A percentile compares a stretch with the other conserved stretches of the same genome.
phyloP scores from a whole-genome alignment of 176 grass and related monocot genomes.

The Tillandsia leiboldiana region DNA sequence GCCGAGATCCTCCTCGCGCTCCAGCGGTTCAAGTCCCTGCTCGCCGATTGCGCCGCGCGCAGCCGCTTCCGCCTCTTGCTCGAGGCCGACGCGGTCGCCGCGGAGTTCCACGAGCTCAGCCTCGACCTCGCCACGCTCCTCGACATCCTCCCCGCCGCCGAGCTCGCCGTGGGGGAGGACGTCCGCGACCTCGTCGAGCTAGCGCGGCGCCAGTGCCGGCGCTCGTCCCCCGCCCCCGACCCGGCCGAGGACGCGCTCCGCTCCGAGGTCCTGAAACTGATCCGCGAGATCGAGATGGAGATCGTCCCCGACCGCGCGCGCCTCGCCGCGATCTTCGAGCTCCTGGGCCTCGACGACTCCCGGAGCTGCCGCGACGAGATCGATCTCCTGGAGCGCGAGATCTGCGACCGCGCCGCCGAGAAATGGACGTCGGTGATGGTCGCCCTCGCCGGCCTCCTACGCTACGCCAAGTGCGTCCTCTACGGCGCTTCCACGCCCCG shows the following conservation, averaged over 20 bases:
- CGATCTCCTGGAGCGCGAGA: conserved; percentile 72
- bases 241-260: conserved; percentile 34
- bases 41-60: conserved; percentile 47
- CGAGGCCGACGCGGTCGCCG: conserved; percentile 39
- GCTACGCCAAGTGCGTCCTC: conserved; percentile 86
- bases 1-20: conserved; percentile 74
- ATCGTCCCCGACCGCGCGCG: conserved; percentile 56
- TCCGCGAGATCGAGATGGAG: conserved; percentile 56
- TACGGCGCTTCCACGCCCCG: conserved; percentile 61
- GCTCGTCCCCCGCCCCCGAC: conserved; percentile 28
- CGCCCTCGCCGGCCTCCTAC: conserved; percentile 64
- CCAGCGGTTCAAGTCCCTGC: conserved; percentile 62
- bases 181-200: conserved; percentile 54
- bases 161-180: conserved; percentile 58
- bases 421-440: conserved; percentile 66
- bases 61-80: conserved; percentile 71
- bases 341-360: conserved; percentile 51
- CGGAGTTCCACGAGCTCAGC: conserved; percentile 50
- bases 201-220: conserved; percentile 55
- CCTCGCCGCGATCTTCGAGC: conserved; percentile 45
- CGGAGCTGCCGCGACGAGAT: conserved; percentile 70
- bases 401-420: conserved; percentile 59
- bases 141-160: conserved; percentile 58
- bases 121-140: conserved; percentile 74
- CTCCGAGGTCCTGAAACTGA: conserved; percentile 42